These are phyloP conservation scores for Raffaelea ambrosiae DNA, from an alignment of 2,329 filamentous ascomycete genomes.

Conservation along the genomic window DNA sequence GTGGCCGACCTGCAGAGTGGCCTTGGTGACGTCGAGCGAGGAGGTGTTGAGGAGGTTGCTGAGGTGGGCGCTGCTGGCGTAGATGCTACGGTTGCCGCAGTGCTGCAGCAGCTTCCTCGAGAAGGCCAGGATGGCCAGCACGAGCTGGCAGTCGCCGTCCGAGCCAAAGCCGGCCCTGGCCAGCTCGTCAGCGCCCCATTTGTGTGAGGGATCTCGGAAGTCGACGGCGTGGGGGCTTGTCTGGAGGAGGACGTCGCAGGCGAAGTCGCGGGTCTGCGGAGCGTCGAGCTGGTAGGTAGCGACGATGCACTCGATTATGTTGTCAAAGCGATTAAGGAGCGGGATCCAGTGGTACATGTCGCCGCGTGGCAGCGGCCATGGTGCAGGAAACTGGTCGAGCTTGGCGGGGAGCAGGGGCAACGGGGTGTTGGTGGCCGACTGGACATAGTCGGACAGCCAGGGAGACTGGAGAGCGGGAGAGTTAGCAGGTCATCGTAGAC, in stretches of 20 bases:
- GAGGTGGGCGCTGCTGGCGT: constrained; percentile 84
- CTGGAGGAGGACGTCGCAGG: constrained; percentile 54
- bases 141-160: constrained; percentile 72
- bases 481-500: constrained; percentile 11
- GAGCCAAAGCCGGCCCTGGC: constrained; percentile 52
- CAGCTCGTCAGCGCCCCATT: constrained; percentile 39
- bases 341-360: constrained; percentile 98
- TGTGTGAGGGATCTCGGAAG: constrained; percentile 36
- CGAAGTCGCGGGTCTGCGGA: constrained; percentile 72
- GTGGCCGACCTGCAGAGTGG: constrained; percentile 70
- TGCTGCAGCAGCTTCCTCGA: constrained; percentile 84
- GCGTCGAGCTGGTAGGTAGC: constrained; percentile 73
- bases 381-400: constrained; percentile 71
- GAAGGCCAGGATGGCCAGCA: constrained; percentile 76
- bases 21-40: constrained; percentile 67
- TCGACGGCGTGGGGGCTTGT: constrained; percentile 40
- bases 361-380: constrained; percentile 92
- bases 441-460: constrained; percentile 75
- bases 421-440: constrained; percentile 57
- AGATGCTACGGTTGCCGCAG: constrained; percentile 93
- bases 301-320: constrained; percentile 74
- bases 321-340: constrained; percentile 86
- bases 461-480: constrained; percentile 55
- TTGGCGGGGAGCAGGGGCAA: constrained; percentile 69
- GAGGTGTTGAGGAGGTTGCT: constrained; percentile 86